phyloP scores from a whole-genome alignment of 2,329 filamentous ascomycete genomes.

The Sporothrix globosa region DNA sequence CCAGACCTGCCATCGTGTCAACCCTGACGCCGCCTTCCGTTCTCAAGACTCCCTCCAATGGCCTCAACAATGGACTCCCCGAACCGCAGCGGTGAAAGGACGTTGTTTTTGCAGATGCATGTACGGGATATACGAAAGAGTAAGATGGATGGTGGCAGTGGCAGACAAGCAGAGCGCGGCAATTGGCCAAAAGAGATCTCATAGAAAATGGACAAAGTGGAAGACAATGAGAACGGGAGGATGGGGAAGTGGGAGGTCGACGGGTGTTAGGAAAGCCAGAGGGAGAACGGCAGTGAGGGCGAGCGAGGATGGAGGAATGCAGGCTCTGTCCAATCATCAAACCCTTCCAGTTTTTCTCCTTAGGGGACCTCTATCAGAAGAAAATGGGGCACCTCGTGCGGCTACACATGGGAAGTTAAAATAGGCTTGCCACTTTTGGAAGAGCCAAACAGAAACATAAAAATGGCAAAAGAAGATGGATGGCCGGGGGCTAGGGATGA shows the following conservation, averaged over 20 bases:
- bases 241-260: constrained; percentile 8
- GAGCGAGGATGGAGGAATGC: not conserved
- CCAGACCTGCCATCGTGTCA: no score
- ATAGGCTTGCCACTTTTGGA: not conserved
- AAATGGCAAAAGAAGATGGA: not conserved
- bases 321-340: not conserved
- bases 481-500: not conserved
- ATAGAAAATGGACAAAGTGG: not conserved
- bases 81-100: not conserved
- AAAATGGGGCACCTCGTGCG: not conserved
- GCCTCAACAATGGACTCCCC: not conserved
- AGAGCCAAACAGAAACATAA: not conserved
- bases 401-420: not conserved
- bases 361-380: not conserved
- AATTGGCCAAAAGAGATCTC: not conserved
- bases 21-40: no score
- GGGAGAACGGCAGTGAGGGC: not conserved
- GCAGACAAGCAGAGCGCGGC: not conserved
- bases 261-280: constrained; percentile 18
- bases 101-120: not conserved
- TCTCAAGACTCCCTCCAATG: not conserved
- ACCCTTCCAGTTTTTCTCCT: not conserved
- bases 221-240: not conserved
- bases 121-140: not conserved
- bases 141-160: not conserved